Percentiles rank a stretch among this genome's conserved stretches.
phyloP scores from a whole-genome alignment of 805 yeast genomes.

The Dipodascus albidus region DNA sequence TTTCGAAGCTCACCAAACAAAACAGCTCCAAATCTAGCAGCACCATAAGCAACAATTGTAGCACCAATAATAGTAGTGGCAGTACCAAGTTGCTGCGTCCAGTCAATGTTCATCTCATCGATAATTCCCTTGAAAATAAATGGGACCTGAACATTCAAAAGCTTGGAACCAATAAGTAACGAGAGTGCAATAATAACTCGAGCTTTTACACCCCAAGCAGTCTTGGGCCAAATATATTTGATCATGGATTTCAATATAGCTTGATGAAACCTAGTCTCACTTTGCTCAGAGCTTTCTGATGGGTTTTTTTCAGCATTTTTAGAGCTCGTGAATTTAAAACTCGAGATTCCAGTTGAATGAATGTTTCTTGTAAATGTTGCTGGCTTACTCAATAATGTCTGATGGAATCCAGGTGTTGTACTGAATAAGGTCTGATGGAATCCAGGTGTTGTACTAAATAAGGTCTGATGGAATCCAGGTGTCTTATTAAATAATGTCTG shows the following conservation, averaged over 20 bases:
- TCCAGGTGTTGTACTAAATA: no score
- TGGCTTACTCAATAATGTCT: no score
- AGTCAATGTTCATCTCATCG: constrained; percentile 87
- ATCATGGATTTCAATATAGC: constrained; percentile 19
- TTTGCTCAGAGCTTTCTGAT: neutral
- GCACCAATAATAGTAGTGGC: constrained; percentile 55
- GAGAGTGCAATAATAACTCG: constrained; percentile 70
- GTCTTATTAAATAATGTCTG: no score
- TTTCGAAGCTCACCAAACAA: constrained; percentile 89
- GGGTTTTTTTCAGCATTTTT: constrained; percentile 1
- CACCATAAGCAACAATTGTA: constrained; percentile 76
- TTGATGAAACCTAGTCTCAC: neutral
- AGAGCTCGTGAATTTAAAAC: neutral
- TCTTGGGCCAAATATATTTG: constrained; percentile 28
- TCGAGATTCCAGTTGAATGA: no score
- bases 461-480: no score
- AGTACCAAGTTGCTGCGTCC: constrained; percentile 57
- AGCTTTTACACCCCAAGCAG: constrained; percentile 32
- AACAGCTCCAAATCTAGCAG: constrained; percentile 89
- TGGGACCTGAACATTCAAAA: constrained; percentile 91
- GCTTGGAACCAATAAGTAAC: constrained; percentile 66
- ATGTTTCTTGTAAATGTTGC: no score
- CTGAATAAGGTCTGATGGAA: no score
- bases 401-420: no score
- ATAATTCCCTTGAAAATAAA: constrained; percentile 82